Conservation (phyloP, 2,329 filamentous ascomycete genomes). For the Aspergillus awamori region DNA sequence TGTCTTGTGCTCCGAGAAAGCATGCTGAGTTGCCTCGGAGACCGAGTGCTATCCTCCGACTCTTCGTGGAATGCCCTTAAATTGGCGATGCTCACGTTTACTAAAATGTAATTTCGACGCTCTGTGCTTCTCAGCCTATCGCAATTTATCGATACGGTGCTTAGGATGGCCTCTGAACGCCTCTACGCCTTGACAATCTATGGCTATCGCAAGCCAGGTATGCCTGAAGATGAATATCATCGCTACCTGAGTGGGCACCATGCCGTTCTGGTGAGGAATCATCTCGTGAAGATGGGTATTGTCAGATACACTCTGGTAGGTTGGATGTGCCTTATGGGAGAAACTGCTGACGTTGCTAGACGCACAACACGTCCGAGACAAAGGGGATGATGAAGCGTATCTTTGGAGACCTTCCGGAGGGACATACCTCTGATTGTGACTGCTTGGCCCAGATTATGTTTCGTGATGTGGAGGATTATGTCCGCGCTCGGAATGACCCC, state of each 20-base stretch:
- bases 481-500: constrained; percentile 8
- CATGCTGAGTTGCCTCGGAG: neutral
- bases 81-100: neutral
- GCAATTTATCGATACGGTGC: neutral
- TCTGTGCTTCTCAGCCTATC: neutral
- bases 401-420: neutral
- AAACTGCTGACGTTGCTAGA: neutral
- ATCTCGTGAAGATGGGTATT: constrained; percentile 4
- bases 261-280: constrained; percentile 3
- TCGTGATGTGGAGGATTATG: constrained; percentile 9
- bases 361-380: constrained; percentile 9
- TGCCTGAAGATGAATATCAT: constrained; percentile 13
- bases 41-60: neutral
- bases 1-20: too few relatives aligned
- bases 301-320: constrained; percentile 8
- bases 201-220: constrained; percentile 7
- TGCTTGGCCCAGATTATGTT: constrained; percentile 9
- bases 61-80: neutral
- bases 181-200: constrained; percentile 6
- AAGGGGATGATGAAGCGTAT: constrained; percentile 1
- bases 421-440: constrained; percentile 6
- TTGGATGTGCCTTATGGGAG: neutral
- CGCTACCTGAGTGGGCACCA: constrained; percentile 11
- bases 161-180: neutral
- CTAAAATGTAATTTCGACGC: neutral